phyloP scores from a whole-genome alignment of 1,284 basidiomycete genomes.

The Agaricales sp. region DNA sequence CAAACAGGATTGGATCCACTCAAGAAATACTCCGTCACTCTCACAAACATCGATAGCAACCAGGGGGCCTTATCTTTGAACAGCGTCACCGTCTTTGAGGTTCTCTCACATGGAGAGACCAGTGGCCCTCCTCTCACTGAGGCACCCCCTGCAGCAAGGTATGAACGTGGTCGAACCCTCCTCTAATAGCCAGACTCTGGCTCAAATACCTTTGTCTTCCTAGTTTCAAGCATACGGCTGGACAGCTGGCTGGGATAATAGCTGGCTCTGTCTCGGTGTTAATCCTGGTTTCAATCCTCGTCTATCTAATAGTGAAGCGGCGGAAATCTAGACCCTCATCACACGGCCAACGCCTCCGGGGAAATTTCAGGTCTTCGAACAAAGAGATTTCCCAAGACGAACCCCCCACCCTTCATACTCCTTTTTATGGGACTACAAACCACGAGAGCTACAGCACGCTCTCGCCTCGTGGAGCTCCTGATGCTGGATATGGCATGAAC shows the following conservation, averaged over 20 bases:
- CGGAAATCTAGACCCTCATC: background rate
- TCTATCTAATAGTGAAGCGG: background rate
- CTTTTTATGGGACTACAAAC: background rate
- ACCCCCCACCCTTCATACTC: background rate
- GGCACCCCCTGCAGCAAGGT: background rate
- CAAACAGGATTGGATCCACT: slow-evolving; percentile 22
- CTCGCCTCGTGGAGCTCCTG: background rate
- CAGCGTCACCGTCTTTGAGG: background rate
- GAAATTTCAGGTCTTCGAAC: background rate
- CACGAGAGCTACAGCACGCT: background rate
- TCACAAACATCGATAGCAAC: slow-evolving; percentile 17
- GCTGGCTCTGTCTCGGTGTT: background rate
- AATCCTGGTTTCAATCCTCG: background rate
- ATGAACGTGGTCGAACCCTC: too few relatives aligned
- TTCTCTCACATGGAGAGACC: background rate
- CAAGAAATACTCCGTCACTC: slow-evolving; percentile 16
- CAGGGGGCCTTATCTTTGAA: slow-evolving; percentile 1
- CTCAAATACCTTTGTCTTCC: too few relatives aligned
- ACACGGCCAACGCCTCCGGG: background rate
- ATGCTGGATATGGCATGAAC: background rate
- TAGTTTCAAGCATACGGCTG: background rate
- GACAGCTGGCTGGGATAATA: background rate
- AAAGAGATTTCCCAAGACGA: background rate
- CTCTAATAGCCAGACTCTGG: too few relatives aligned
- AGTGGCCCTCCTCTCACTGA: background rate